Conservation (phyloP, 2,329 filamentous ascomycete species). For the Septoria linicola region DNA sequence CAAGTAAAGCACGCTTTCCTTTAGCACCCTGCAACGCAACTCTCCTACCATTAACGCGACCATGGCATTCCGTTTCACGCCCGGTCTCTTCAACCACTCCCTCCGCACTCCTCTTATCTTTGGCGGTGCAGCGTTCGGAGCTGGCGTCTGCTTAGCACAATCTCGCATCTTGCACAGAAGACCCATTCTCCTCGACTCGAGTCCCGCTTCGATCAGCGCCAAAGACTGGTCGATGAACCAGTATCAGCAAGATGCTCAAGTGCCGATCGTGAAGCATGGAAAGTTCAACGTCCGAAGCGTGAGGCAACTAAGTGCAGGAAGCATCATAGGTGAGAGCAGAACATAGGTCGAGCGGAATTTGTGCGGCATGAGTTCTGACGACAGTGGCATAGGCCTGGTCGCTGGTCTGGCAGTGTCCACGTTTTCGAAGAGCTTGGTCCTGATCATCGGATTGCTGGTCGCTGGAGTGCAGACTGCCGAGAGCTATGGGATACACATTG, state of each 20-base stretch:
- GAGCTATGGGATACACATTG: constrained; percentile 52
- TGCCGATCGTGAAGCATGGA: constrained; percentile 41
- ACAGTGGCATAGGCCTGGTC: constrained; percentile 53
- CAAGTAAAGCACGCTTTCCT: too few species aligned
- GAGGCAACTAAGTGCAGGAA: constrained; percentile 49
- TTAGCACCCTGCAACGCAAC: too few species aligned
- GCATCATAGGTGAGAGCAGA: constrained; percentile 43
- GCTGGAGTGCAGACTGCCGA: constrained; percentile 60
- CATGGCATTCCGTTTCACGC: constrained; percentile 33
- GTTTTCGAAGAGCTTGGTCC: constrained; percentile 68
- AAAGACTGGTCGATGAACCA: constrained; percentile 43
- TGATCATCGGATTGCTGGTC: constrained; percentile 65
- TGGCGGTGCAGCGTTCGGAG: constrained; percentile 31
- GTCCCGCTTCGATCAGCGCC: constrained; percentile 29
- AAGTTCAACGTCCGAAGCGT: constrained; percentile 44
- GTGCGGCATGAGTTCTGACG: too few species aligned
- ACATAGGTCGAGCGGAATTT: too few species aligned
- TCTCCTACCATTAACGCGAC: neutral
- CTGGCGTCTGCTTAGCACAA: constrained; percentile 28
- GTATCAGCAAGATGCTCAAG: constrained; percentile 42
- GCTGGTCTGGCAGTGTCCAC: constrained; percentile 64
- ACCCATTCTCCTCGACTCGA: constrained; percentile 41
- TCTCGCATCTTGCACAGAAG: constrained; percentile 33
- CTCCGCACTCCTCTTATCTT: constrained; percentile 36
- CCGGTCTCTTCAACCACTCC: constrained; percentile 40